Base-by-base conservation (phyloP, 306 rosid genomes). In the Sicyos baderoa region DNA sequence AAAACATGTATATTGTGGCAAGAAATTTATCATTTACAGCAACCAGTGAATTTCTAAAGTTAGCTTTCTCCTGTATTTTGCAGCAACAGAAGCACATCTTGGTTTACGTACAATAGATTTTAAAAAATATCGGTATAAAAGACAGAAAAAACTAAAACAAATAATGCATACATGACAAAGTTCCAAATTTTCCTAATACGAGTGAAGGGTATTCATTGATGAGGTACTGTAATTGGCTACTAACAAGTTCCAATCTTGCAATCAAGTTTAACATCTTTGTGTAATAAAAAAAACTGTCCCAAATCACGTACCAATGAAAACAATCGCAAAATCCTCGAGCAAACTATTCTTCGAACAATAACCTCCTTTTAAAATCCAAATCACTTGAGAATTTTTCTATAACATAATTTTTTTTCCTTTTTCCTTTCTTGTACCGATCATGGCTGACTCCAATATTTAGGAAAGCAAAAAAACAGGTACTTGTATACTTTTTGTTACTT, bases 11-110 rank as follows among this genome's bases (percentile, higher is more conserved):
- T 6, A 64, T 47, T 13, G 71, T 65, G 71, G 37, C 50, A 84
- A 76, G 56, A 66, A 49, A 74, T 14, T 56, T 23, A 54, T 71
- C 51, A 22, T 42, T 54, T 23, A 13, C 42, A 56, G 49, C 35
- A 14, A 49, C 40, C 58, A 47, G 15, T 25, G 22, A 49, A 49
- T 47, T 42, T 29, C 12, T 45, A 50, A 63, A 22, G 32, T 14
- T 47, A 44, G 35, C 19, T 13, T 66, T 47, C 37, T 40, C 35
- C 70, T 14, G 54, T 44, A 18, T 45, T 65, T 35, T 44, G 52
- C 70, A 65, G 45, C 37, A 44, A 21, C 52, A 22, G 42, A 66
- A 22, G 21, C 71, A 21, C 11, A 42, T 63, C 23, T 29, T 61
- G 49, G 22, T 61, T 16, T 17, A 14, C 15, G 2, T 22, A 15